These are phyloP conservation scores for Boletellus emodensis DNA, from an alignment of 768 basidiomycete species.

Conservation along the genomic window DNA sequence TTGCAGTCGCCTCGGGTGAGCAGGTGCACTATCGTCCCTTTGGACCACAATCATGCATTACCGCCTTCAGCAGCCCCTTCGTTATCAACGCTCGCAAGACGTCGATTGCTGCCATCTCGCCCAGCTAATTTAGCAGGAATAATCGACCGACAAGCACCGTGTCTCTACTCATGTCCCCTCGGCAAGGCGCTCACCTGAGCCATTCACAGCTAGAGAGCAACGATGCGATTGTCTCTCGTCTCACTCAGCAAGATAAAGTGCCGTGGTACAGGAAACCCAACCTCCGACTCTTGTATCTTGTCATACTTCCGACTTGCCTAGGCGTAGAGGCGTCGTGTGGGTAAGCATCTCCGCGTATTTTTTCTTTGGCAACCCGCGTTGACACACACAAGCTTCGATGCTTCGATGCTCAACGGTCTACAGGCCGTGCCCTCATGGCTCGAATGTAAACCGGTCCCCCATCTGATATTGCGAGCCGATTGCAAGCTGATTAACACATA, in stretches of 20 bases:
- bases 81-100: no score
- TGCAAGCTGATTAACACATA: background rate
- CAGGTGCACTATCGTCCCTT: no score
- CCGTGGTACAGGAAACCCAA: slow-evolving; percentile 65
- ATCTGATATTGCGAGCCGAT: background rate
- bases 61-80: no score
- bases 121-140: no score
- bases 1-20: no score
- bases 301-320: slow-evolving; percentile 44
- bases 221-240: slow-evolving; percentile 14
- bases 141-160: no score
- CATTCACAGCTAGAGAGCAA: background rate
- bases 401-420: slow-evolving; percentile 59
- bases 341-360: slow-evolving; percentile 1
- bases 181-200: background rate
- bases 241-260: slow-evolving; percentile 41
- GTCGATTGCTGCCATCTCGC: no score
- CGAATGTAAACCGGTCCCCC: slow-evolving; percentile 35
- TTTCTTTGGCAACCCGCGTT: background rate
- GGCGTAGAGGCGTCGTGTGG: slow-evolving; percentile 18
- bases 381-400: slow-evolving; percentile 19
- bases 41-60: no score
- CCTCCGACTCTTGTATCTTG: no score
- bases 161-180: background rate
- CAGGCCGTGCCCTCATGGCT: slow-evolving; percentile 57